A percentile compares a stretch with the other conserved stretches of the same genome.
These are phyloP conservation scores for Stephania cephalantha DNA, from an alignment of 164 flowering plant species.

Conservation along the genomic window DNA sequence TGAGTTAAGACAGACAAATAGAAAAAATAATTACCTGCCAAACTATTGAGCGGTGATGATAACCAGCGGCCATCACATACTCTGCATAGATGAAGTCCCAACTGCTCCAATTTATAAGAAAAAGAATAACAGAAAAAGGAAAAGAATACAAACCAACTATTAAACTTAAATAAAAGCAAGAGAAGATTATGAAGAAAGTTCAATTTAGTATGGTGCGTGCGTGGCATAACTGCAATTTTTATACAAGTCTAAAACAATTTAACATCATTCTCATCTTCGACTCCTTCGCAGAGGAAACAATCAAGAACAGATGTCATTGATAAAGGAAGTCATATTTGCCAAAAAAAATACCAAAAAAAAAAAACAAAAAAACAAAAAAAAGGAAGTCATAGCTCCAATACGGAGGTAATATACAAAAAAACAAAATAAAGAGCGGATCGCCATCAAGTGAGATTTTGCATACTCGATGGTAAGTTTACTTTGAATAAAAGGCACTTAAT, in stretches of 20 bases:
- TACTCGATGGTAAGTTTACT: too few species aligned
- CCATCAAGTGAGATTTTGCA: too few species aligned
- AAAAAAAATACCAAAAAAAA: too few species aligned
- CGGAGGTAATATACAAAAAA: too few species aligned
- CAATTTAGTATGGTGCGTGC: background rate
- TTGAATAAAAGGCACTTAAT: too few species aligned
- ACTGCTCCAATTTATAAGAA: conserved; percentile 28
- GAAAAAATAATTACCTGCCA: conserved; percentile 61
- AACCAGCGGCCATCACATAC: conserved; percentile 94
- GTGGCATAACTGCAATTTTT: background rate
- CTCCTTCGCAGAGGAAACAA: background rate
- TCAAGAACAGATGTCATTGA: background rate
- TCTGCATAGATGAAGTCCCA: conserved; percentile 99
- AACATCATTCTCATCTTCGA: too few species aligned
- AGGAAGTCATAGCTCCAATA: background rate
- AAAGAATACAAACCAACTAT: too few species aligned
- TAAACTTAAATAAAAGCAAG: background rate
- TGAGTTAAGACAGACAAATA: background rate
- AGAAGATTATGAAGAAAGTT: background rate
- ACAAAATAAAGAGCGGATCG: too few species aligned
- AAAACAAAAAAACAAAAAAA: background rate
- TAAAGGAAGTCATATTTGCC: background rate
- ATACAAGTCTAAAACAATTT: too few species aligned
- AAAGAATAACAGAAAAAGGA: background rate
- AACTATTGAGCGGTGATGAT: conserved; percentile 74